Percentiles rank a stretch among this genome's conserved stretches.
Evolutionary conservation across 148 eudicot genomes (phyloP).

Genomic region (Pharnaceum exiguum): DNA sequence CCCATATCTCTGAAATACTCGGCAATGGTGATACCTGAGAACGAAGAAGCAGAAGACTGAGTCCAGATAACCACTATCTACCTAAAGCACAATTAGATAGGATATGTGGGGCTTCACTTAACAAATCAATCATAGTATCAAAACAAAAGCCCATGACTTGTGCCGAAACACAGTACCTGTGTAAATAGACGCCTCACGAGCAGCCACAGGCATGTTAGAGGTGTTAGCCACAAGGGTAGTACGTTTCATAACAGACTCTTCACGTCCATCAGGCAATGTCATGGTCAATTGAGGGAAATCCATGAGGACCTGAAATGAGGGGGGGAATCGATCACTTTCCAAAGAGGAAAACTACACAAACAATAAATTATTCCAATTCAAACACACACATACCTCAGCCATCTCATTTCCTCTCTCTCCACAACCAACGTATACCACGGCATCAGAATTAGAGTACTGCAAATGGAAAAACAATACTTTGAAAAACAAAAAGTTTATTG

Average conservation of each 20-base stretch:
- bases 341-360: conserved; percentile 2
- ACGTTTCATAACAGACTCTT: conserved; percentile 99
- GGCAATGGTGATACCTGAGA: conserved; percentile 89
- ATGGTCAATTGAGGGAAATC: conserved; percentile 99
- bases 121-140: no score
- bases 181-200: conserved; percentile 99
- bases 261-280: conserved; percentile 99
- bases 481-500: not conserved
- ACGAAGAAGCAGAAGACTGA: not conserved
- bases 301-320: conserved; percentile 75
- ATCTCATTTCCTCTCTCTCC: conserved; percentile 99
- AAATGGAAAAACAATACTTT: conserved; percentile 11
- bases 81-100: not conserved
- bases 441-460: conserved; percentile 99
- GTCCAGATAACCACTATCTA: not conserved
- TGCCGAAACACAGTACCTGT: conserved; percentile 45
- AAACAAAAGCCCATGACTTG: no score
- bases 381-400: conserved; percentile 79
- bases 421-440: conserved; percentile 98
- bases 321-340: not conserved
- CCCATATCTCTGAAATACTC: conserved; percentile 99
- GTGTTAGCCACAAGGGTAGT: conserved; percentile 99
- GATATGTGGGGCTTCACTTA: no score
- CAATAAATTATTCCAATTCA: not conserved
- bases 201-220: conserved; percentile 99